Base-by-base conservation (phyloP, 2,329 filamentous ascomycete genomes). In the Curvularia lunata region DNA sequence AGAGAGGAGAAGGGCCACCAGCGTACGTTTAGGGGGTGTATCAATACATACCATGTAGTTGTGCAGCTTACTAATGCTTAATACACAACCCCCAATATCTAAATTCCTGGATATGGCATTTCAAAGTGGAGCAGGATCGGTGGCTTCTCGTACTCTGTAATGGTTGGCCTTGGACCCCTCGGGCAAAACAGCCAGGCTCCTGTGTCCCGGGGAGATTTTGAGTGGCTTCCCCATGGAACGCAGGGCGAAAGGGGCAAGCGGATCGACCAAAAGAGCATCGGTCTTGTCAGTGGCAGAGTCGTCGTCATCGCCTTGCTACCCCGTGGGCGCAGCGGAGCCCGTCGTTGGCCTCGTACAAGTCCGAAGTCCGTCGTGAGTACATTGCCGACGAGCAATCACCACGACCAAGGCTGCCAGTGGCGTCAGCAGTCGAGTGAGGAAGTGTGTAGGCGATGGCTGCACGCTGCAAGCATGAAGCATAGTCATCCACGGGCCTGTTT, bases 1-100 rank as follows among this genome's bases (percentile, higher is more conserved):
- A 64, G 46, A 62, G 56, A 34, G 61, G 53, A 40, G 61, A 57
- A 28, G 30, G 51, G 23, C 59, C 61, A n/a, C 61, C 61, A 1
- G 30, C 30, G n/a, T 63, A 63, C 51, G 47, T 42, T 8, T 32
- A 59, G 5, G 41, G 49, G 16, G 13, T 30, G 7, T 30, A n/a
- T 37, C 4, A 5, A 37, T 13, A 37, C 4, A 4, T 27, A 27
- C 25, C 4, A 4, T 30, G 27, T 30, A 30, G 12, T 37, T 37
- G 32, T 37, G 32, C 32, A 37, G 30, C 30, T 16, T 32, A 32
- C 25, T 30, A 41, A 42, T 42, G 40, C 40, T 42, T 42, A 42
- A 42, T 42, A 23, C 21, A 40, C 38, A 5, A 3, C 19, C 30
- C 27, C 27, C 27, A 30, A 6, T 30, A 30, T 30, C 27, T 10